These are phyloP conservation scores for Cladophialophora exuberans DNA, from an alignment of 2,329 filamentous ascomycete species.

Conservation along the genomic window DNA sequence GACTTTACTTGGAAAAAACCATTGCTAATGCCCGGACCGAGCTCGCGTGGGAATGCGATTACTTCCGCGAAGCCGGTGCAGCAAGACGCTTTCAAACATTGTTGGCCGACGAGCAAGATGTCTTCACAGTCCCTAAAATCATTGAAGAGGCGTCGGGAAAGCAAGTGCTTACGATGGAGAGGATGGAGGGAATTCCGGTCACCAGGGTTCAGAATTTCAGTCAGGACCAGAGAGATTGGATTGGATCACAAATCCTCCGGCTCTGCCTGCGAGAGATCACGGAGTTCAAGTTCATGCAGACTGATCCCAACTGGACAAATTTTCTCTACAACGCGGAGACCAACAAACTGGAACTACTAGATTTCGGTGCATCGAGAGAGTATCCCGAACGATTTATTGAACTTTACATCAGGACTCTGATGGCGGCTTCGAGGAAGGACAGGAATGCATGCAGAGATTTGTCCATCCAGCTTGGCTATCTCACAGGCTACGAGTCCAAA, in stretches of 20 bases:
- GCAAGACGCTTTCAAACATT: slow-evolving; percentile 75
- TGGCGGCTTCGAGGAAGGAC: slow-evolving; percentile 76
- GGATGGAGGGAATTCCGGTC: slow-evolving; percentile 83
- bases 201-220: slow-evolving; percentile 76
- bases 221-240: slow-evolving; percentile 90
- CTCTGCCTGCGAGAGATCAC: slow-evolving; percentile 91
- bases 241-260: slow-evolving; percentile 89
- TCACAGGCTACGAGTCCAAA: slow-evolving; percentile 85
- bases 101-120: slow-evolving; percentile 71
- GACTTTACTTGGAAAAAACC: slow-evolving; percentile 93
- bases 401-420: slow-evolving; percentile 78
- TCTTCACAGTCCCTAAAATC: slow-evolving; percentile 79
- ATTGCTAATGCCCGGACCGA: slow-evolving; percentile 93
- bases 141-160: slow-evolving; percentile 78
- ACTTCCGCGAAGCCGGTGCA: slow-evolving; percentile 82
- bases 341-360: slow-evolving; percentile 81
- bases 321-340: slow-evolving; percentile 82
- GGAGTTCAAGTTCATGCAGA: slow-evolving; percentile 98
- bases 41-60: slow-evolving; percentile 96
- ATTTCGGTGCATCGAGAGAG: slow-evolving; percentile 91
- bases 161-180: slow-evolving; percentile 90
- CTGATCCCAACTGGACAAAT: slow-evolving; percentile 99
- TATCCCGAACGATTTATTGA: slow-evolving; percentile 79
- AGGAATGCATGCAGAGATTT: slow-evolving; percentile 64
- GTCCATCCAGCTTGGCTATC: slow-evolving; percentile 80